Evolutionary conservation across 495 filamentous ascomycete species (phyloP).

Genomic region (Penicillium malachiteum): DNA sequence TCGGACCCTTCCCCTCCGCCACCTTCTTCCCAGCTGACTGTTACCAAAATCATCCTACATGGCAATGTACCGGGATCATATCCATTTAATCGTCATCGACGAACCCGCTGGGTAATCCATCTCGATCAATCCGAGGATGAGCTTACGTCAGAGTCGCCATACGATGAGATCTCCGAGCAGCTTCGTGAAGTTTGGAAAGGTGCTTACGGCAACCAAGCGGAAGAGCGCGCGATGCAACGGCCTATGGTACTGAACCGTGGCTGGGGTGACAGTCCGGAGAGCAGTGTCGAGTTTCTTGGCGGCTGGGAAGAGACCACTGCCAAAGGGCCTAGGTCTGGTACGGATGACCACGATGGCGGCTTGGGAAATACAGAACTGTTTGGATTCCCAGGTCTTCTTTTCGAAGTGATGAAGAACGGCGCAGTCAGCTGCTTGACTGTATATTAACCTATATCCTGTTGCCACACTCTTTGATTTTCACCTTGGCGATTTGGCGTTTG

Average conservation of each 20-base stretch:
- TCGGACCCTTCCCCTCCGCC: slow-evolving; percentile 37
- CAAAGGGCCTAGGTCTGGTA: slow-evolving; percentile 38
- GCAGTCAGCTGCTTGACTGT: slow-evolving; percentile 88
- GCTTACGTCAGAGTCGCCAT: slow-evolving; percentile 75
- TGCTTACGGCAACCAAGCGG: slow-evolving; percentile 58
- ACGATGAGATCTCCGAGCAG: slow-evolving; percentile 63
- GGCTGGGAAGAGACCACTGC: slow-evolving; percentile 79
- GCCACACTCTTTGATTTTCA: not conserved
- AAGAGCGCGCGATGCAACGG: slow-evolving; percentile 63
- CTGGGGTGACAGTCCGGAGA: slow-evolving; percentile 88
- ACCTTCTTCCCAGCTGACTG: slow-evolving; percentile 64
- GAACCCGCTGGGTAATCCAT: slow-evolving; percentile 83
- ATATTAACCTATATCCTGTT: slow-evolving; percentile 52
- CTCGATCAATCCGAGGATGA: slow-evolving; percentile 31
- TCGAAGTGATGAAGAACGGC: slow-evolving; percentile 93
- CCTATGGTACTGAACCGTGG: slow-evolving; percentile 88
- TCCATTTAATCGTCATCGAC: slow-evolving; percentile 90
- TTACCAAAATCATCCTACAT: slow-evolving; percentile 87
- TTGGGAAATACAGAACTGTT: slow-evolving; percentile 82
- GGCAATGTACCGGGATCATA: slow-evolving; percentile 94
- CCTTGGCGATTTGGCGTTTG: slow-evolving; percentile 1
- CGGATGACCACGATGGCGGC: slow-evolving; percentile 54
- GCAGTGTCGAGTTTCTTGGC: slow-evolving; percentile 83
- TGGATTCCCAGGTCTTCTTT: slow-evolving; percentile 89
- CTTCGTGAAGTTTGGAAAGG: slow-evolving; percentile 71